Evolutionary conservation across 2,329 filamentous ascomycete genomes (phyloP).

Genomic region (Macroventuria anomochaeta): DNA sequence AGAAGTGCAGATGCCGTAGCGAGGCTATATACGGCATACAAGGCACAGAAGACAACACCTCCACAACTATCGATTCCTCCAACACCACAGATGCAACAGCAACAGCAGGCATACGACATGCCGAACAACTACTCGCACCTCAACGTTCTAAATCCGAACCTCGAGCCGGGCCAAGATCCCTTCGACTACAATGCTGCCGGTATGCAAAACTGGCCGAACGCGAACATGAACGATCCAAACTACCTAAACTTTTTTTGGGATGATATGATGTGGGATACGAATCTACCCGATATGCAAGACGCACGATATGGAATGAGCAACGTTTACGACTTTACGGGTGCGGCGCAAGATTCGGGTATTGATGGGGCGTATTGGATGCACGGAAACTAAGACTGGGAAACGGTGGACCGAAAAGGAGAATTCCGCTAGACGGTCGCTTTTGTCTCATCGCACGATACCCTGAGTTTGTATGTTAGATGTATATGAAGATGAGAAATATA

Average conservation of each 20-base stretch:
- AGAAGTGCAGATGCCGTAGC: slow-evolving; percentile 52
- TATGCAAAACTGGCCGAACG: slow-evolving; percentile 33
- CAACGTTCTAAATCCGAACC: not conserved
- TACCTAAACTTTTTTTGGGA: slow-evolving; percentile 50
- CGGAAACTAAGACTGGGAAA: slow-evolving; percentile 34
- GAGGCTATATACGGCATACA: slow-evolving; percentile 52
- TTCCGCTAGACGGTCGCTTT: slow-evolving; percentile 2
- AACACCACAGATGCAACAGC: slow-evolving; percentile 18
- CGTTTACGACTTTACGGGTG: slow-evolving; percentile 45
- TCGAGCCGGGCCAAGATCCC: slow-evolving; percentile 16
- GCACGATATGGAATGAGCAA: slow-evolving; percentile 42
- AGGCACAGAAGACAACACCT: slow-evolving; percentile 31
- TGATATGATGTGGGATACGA: slow-evolving; percentile 53
- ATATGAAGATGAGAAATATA: not conserved
- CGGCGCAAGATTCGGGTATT: slow-evolving; percentile 42
- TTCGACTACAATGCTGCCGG: slow-evolving; percentile 40
- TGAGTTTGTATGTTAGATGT: not conserved
- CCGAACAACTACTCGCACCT: slow-evolving; percentile 21
- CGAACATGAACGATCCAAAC: slow-evolving; percentile 35
- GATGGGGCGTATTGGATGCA: slow-evolving; percentile 46
- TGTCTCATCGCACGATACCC: slow-evolving; percentile 11
- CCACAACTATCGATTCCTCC: slow-evolving; percentile 19
- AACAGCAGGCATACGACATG: slow-evolving; percentile 25
- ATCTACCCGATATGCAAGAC: slow-evolving; percentile 47
- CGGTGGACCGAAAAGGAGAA: not conserved